phyloP scores from a whole-genome alignment of 1,139 yeast species.

The Lodderomyces oxycetoniae region DNA sequence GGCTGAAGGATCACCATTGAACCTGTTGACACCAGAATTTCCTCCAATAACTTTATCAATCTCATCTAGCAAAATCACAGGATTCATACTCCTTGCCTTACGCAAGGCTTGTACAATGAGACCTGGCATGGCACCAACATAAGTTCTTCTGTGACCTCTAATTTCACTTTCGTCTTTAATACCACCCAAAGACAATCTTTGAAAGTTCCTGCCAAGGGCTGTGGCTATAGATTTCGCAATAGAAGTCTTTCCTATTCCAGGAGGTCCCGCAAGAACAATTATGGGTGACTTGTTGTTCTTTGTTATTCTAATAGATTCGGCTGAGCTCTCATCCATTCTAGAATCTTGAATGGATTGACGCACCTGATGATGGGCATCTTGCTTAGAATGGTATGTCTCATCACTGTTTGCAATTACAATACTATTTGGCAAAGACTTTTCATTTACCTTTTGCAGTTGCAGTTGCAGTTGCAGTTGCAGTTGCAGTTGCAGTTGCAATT shows the following conservation, averaged over 20 bases:
- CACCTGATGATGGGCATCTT: constrained; percentile 25
- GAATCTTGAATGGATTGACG: constrained; percentile 18
- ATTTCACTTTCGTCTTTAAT: constrained; percentile 86
- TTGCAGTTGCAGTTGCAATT: too few species aligned
- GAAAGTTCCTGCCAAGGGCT: constrained; percentile 75
- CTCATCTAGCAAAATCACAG: constrained; percentile 85
- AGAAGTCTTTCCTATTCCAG: constrained; percentile 93
- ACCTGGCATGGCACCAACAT: constrained; percentile 94
- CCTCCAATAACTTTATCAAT: constrained; percentile 79
- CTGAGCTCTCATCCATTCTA: constrained; percentile 10
- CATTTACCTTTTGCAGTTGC: background rate
- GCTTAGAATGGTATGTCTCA: constrained; percentile 28
- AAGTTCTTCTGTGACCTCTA: constrained; percentile 88
- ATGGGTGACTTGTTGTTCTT: constrained; percentile 61
- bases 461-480: too few species aligned
- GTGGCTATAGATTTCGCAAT: constrained; percentile 81
- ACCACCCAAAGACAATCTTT: constrained; percentile 84
- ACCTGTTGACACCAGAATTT: constrained; percentile 39
- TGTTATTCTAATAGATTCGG: constrained; percentile 26
- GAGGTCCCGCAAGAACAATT: constrained; percentile 84
- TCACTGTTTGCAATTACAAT: constrained; percentile 37
- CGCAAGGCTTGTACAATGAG: constrained; percentile 73
- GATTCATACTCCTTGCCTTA: constrained; percentile 77
- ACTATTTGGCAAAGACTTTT: background rate
- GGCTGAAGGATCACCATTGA: constrained; percentile 88